Evolutionary conservation across 1,139 yeast genomes (phyloP), one percentile per base, ranked within the genome.

Genomic region (Arxiozyma telluris): DNA sequence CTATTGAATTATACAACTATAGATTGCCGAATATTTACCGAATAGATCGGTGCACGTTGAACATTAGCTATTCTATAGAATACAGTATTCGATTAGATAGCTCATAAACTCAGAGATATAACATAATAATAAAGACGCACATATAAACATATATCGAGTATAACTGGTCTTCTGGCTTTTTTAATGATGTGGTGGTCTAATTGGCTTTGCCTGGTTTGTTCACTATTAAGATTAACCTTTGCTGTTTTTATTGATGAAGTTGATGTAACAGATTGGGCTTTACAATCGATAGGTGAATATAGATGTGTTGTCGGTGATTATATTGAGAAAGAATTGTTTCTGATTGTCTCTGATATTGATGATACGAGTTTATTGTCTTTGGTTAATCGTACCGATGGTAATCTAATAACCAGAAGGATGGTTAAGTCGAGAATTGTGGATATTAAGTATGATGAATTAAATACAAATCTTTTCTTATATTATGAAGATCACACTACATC

Each of bases 181-280:
- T 27, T 27, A 15, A 44, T 20, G 4, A 44, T 44, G 47, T 27
- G 39, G 47, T 44, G 47, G 47, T n/a, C 39, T 18, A 27, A 44
- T 25, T 44, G 47, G 47, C 12, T 44, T 18, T 44, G 39, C 27
- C n/a, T n/a, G 21, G 17, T 44, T 8, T 27, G 27, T 6, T 43
- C 22, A 27, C 20, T 25, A 22, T 21, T 17, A 46, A 23, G 27
- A 18, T 43, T 50, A 21, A 64, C 60, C 12, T 46, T 49, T 17
- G 72, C 71, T 1, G 62, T 70, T 6, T 71, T 58, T 51, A 54
- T 62, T 18, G 73, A 70, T 56, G 73, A 70, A 52, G 72, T 71
- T 1, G 66, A 58, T 54, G 53, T 54, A 15, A 60, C 61, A 7
- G 73, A 70, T 55, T 70, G 72, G 72, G 71, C 67, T 39, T 27